phyloP scores from a whole-genome alignment of 257 asterid genomes.

The Linderniella brevidens region DNA sequence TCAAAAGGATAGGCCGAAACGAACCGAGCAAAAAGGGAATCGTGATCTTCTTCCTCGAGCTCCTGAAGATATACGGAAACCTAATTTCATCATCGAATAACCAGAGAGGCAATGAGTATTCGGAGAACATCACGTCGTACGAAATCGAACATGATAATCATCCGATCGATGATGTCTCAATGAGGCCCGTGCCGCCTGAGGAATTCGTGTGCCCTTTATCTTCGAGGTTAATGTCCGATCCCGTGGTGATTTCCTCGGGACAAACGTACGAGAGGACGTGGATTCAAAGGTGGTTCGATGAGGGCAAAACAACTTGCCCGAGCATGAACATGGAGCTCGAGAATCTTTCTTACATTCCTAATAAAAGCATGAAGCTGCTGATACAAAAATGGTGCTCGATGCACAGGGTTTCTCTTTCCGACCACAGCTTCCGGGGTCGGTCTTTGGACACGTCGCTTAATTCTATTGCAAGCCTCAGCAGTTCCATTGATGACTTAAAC shows the following conservation, averaged over 20 bases:
- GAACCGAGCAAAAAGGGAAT: slow-evolving; percentile 41
- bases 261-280: slow-evolving; percentile 68
- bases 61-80: slow-evolving; percentile 45
- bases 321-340: slow-evolving; percentile 31
- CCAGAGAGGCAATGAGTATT: slow-evolving; percentile 17
- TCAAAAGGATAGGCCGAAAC: slow-evolving; percentile 33
- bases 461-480: slow-evolving; percentile 58
- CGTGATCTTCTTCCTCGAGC: slow-evolving; percentile 32
- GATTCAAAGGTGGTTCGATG: slow-evolving; percentile 83
- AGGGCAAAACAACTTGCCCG: slow-evolving; percentile 65
- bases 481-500: slow-evolving; percentile 43
- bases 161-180: slow-evolving; percentile 20
- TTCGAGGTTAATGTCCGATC: slow-evolving; percentile 64
- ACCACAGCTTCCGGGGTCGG: slow-evolving; percentile 21
- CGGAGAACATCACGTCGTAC: slow-evolving; percentile 14
- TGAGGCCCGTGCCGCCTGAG: slow-evolving; percentile 35
- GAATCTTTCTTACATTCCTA: slow-evolving; percentile 39
- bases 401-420: slow-evolving; percentile 25
- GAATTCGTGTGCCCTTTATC: slow-evolving; percentile 71
- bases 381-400: slow-evolving; percentile 47
- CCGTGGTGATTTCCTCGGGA: slow-evolving; percentile 79
- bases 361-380: slow-evolving; percentile 37
- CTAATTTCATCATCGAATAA: slow-evolving; percentile 16
- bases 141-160: slow-evolving; percentile 28
- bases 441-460: slow-evolving; percentile 37